A percentile compares a stretch with the other conserved stretches of the same genome.
These are phyloP conservation scores for Phytopythium vexans DNA, from an alignment of 352 stramenopile genomes.

Conservation along the genomic window DNA sequence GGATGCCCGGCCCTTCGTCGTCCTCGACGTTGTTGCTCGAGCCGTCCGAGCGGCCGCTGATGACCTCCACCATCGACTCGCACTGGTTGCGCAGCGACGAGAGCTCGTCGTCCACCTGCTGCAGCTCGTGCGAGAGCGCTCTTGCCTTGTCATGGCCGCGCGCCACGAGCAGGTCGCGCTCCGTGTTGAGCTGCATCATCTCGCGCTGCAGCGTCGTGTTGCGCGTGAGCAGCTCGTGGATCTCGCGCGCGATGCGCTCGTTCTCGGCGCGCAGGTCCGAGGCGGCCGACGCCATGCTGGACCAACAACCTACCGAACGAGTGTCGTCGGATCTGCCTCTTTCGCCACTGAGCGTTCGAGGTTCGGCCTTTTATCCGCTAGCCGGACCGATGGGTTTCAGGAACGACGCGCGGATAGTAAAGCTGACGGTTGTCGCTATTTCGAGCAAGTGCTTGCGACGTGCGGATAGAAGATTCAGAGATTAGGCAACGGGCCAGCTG, in stretches of 20 bases:
- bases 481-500: no score
- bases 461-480: no score
- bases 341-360: no score
- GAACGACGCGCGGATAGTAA: constrained; percentile 1
- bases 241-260: constrained; percentile 46
- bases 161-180: constrained; percentile 41
- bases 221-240: constrained; percentile 49
- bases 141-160: constrained; percentile 35
- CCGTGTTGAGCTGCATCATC: constrained; percentile 40
- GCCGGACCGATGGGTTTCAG: no score
- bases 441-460: no score
- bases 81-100: constrained; percentile 34
- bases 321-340: no score
- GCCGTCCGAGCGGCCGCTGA: constrained; percentile 14
- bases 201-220: constrained; percentile 71
- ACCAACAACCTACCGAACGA: no score
- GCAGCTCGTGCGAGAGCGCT: constrained; percentile 46
- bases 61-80: constrained; percentile 33
- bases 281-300: constrained; percentile 19
- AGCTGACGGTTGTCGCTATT: neutral
- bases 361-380: no score
- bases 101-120: constrained; percentile 35
- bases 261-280: constrained; percentile 54
- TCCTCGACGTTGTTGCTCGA: constrained; percentile 22
- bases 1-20: constrained; percentile 16